Evolutionary conservation across 2,329 filamentous ascomycete species (phyloP).

Genomic region (Penicillium aurantiogriseum): DNA sequence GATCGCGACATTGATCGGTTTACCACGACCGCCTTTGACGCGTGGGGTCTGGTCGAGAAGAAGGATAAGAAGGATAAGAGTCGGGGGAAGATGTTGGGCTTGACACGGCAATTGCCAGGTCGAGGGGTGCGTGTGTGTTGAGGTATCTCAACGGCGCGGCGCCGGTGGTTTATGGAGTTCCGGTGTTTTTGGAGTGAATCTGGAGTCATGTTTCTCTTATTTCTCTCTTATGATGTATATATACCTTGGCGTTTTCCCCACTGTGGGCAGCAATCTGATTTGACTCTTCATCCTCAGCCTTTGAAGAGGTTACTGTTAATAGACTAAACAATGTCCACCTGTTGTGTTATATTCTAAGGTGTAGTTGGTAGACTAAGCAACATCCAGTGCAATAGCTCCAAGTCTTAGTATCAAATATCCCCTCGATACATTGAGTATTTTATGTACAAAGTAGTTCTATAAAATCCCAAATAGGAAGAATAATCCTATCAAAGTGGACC

Average conservation of each 20-base stretch:
- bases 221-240: slow-evolving; percentile 1
- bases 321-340: background rate
- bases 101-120: slow-evolving; percentile 76
- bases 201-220: background rate
- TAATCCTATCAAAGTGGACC: slow-evolving; percentile 17
- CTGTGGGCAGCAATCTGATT: slow-evolving; percentile 19
- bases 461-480: background rate
- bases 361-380: background rate
- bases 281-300: background rate
- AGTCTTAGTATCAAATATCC: background rate
- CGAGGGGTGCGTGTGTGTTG: slow-evolving; percentile 77
- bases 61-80: slow-evolving; percentile 29
- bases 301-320: background rate
- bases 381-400: background rate
- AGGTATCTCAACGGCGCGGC: slow-evolving; percentile 91
- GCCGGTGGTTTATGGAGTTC: slow-evolving; percentile 91
- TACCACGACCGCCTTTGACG: slow-evolving; percentile 72
- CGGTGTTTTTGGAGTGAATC: slow-evolving; percentile 67
- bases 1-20: slow-evolving; percentile 97
- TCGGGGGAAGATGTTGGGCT: slow-evolving; percentile 51
- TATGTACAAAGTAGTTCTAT: too few relatives aligned
- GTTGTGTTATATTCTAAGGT: background rate
- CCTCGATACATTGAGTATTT: background rate
- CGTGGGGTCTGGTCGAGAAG: slow-evolving; percentile 74
- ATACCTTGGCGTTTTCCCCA: slow-evolving; percentile 13